Conservation (phyloP, 345 rosid species). For the Sapria himalayana region DNA sequence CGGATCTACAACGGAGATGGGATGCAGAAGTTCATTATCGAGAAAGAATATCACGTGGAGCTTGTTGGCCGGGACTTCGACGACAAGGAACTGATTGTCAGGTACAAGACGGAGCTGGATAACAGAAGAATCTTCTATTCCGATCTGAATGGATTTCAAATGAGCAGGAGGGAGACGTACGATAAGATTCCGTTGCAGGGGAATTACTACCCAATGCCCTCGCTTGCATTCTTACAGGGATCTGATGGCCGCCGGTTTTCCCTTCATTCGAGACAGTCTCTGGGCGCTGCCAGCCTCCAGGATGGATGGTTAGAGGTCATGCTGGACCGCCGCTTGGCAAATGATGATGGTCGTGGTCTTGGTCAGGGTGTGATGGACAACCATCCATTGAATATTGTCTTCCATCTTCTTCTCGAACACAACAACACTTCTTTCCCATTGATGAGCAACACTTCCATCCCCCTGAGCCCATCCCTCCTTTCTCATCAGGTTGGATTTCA, state of each 20-base stretch:
- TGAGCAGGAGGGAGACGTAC: constrained; percentile 91
- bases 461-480: constrained; percentile 64
- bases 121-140: constrained; percentile 53
- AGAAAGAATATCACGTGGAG: constrained; percentile 95
- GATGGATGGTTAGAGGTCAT: constrained; percentile 93
- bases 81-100: constrained; percentile 69
- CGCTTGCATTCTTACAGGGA: constrained; percentile 82
- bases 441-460: constrained; percentile 22
- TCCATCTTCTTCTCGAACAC: constrained; percentile 49
- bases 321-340: constrained; percentile 67
- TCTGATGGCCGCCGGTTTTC: constrained; percentile 64
- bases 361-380: constrained; percentile 96
- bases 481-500: constrained; percentile 57
- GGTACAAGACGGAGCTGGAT: constrained; percentile 58
- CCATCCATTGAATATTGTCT: constrained; percentile 49
- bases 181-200: constrained; percentile 95
- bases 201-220: constrained; percentile 94
- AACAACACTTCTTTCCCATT: constrained; percentile 36
- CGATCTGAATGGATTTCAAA: constrained; percentile 93
- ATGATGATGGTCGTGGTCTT: constrained; percentile 95
- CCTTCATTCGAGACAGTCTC: constrained; percentile 74
- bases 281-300: constrained; percentile 60
- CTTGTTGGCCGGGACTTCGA: constrained; percentile 39
- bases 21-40: constrained; percentile 35
- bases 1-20: constrained; percentile 50